phyloP scores from a whole-genome alignment of 2,329 filamentous ascomycete species.

The Aspergillus quadricinctus region DNA sequence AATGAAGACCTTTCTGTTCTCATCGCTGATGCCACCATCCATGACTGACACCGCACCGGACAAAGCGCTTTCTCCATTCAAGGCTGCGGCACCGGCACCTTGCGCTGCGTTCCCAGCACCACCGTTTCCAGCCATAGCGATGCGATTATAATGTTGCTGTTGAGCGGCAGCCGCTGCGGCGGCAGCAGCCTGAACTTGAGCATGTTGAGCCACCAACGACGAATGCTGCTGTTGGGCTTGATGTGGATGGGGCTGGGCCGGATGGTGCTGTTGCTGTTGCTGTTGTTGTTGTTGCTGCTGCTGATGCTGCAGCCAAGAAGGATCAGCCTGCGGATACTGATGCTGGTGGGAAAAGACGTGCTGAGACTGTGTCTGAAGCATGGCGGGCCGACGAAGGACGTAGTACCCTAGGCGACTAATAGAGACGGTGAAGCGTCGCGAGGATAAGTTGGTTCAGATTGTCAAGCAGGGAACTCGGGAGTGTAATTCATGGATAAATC shows the following conservation, averaged over 20 bases:
- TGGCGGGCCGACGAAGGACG: constrained; percentile 32
- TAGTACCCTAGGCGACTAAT: constrained; percentile 17
- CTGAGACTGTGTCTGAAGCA: constrained; percentile 51
- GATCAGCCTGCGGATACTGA: constrained; percentile 47
- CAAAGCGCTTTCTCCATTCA: constrained; percentile 37
- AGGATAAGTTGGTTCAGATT: constrained; percentile 2
- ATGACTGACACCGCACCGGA: constrained; percentile 39
- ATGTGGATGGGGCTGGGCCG: constrained; percentile 36
- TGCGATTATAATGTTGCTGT: constrained; percentile 64
- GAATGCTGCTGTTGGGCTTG: constrained; percentile 39
- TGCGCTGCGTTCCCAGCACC: constrained; percentile 36
- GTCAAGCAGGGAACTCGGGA: constrained; percentile 24
- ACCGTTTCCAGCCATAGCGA: constrained; percentile 62
- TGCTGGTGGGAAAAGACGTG: constrained; percentile 60
- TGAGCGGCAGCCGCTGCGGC: constrained; percentile 39
- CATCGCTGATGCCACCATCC: constrained; percentile 72
- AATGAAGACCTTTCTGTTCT: constrained; percentile 85
- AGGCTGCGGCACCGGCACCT: constrained; percentile 44
- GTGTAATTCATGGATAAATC: constrained; percentile 28
- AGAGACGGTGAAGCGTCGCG: constrained; percentile 5
- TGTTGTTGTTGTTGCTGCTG: constrained; percentile 31
- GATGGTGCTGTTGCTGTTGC: constrained; percentile 34
- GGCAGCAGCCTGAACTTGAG: constrained; percentile 48
- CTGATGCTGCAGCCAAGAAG: constrained; percentile 44
- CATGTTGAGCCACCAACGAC: constrained; percentile 49